A percentile compares a stretch with the other conserved stretches of the same genome.
Conservation (phyloP, 2,329 filamentous ascomycete genomes). For the Aspergillus spinulosporus region DNA sequence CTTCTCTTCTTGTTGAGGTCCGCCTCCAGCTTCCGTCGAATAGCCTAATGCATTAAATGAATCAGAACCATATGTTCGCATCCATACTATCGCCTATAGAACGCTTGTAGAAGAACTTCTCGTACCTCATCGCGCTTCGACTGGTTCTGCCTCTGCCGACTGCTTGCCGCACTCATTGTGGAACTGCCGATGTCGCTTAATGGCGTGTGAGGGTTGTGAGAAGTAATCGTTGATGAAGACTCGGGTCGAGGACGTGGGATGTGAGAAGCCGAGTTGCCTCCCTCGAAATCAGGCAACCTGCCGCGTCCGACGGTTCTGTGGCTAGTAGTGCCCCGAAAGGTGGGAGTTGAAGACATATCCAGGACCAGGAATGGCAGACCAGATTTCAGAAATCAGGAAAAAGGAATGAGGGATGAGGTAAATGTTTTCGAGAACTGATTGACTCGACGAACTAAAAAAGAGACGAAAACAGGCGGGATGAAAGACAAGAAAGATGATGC, state of each 20-base stretch:
- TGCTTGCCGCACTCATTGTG: constrained; percentile 81
- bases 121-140: constrained; percentile 96
- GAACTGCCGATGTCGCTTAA: constrained; percentile 59
- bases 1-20: constrained; percentile 98
- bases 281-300: constrained; percentile 54
- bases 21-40: constrained; percentile 93
- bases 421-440: constrained; percentile 7
- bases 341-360: constrained; percentile 59
- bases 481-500: constrained; percentile 12
- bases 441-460: constrained; percentile 12
- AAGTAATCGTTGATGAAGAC: constrained; percentile 36
- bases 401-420: constrained; percentile 21
- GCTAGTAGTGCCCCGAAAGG: constrained; percentile 58
- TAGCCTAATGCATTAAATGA: constrained; percentile 63
- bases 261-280: constrained; percentile 54
- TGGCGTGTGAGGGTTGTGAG: constrained; percentile 33
- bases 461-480: constrained; percentile 17
- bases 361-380: constrained; percentile 9
- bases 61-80: constrained; percentile 11
- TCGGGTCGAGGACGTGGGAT: constrained; percentile 65
- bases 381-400: constrained; percentile 15
- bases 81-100: neutral
- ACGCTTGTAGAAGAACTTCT: neutral
- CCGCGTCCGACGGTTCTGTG: constrained; percentile 55
- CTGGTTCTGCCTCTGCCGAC: constrained; percentile 91